These are phyloP conservation scores for Metschnikowia noctiluminum DNA, from an alignment of 805 yeast genomes.

Conservation along the genomic window DNA sequence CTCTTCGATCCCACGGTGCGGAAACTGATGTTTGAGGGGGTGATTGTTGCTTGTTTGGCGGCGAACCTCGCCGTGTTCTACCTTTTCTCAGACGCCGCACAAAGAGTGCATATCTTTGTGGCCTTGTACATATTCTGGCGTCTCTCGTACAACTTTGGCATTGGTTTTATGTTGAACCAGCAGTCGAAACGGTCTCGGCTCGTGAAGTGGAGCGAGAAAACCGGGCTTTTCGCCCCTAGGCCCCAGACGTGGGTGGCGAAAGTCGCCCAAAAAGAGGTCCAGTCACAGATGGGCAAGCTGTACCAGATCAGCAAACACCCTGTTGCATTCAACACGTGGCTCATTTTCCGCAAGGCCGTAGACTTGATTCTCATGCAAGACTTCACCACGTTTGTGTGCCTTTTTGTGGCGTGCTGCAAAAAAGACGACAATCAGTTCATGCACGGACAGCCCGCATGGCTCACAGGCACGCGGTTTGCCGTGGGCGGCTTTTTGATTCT, in stretches of 20 bases:
- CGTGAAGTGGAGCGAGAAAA: slow-evolving; percentile 48
- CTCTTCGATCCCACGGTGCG: slow-evolving; percentile 71
- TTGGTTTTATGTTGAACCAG: slow-evolving; percentile 61
- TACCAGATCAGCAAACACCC: slow-evolving; percentile 44
- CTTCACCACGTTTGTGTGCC: slow-evolving; percentile 67
- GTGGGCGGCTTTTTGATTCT: slow-evolving; percentile 61
- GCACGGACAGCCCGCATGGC: slow-evolving; percentile 38
- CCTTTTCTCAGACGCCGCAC: slow-evolving; percentile 22
- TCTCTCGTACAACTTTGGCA: slow-evolving; percentile 71
- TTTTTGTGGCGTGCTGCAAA: slow-evolving; percentile 51
- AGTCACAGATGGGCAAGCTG: slow-evolving; percentile 36
- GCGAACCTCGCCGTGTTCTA: slow-evolving; percentile 33
- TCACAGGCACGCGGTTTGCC: slow-evolving; percentile 49
- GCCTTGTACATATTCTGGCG: slow-evolving; percentile 71
- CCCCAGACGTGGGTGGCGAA: no score
- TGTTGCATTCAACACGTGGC: slow-evolving; percentile 78
- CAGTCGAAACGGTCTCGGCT: slow-evolving; percentile 60
- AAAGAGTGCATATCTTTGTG: slow-evolving; percentile 41
- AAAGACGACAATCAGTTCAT: slow-evolving; percentile 35
- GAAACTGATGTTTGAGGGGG: slow-evolving; percentile 63
- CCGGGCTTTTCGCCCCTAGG: slow-evolving; percentile 36
- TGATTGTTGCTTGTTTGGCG: slow-evolving; percentile 44
- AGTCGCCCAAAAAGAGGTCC: slow-evolving; percentile 32
- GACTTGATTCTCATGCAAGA: slow-evolving; percentile 84
- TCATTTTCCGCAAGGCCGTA: slow-evolving; percentile 72